A percentile compares a stretch with the other conserved stretches of the same genome.
Evolutionary conservation across 2,329 filamentous ascomycete genomes (phyloP).

Genomic region (Dactylellina sp.): DNA sequence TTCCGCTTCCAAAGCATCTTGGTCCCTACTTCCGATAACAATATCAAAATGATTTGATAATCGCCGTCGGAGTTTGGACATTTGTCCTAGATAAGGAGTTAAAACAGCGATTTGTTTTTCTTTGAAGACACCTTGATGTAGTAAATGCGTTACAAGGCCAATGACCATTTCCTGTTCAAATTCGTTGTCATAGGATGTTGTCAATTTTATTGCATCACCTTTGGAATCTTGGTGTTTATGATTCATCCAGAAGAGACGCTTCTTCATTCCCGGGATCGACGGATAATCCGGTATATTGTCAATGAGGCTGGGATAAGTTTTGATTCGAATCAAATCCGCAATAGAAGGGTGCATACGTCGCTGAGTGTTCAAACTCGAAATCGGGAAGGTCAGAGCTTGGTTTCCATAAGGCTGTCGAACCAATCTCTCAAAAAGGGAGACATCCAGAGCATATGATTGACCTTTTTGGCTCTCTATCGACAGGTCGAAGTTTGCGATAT

Average conservation of each 20-base stretch:
- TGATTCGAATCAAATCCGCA: conserved; percentile 70
- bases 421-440: conserved; percentile 73
- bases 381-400: conserved; percentile 60
- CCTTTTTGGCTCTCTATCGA: conserved; percentile 69
- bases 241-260: conserved; percentile 73
- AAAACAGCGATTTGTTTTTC: conserved; percentile 66
- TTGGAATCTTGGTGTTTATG: conserved; percentile 67
- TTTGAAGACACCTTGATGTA: conserved; percentile 65
- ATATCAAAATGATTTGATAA: conserved; percentile 61
- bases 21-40: conserved; percentile 61
- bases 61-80: conserved; percentile 61
- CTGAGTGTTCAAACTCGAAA: conserved; percentile 69
- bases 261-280: conserved; percentile 69
- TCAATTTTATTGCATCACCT: conserved; percentile 39
- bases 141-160: conserved; percentile 65
- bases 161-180: conserved; percentile 59
- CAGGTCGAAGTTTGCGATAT: conserved; percentile 70
- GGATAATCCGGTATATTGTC: conserved; percentile 68
- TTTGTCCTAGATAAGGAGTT: conserved; percentile 61
- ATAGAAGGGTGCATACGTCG: conserved; percentile 75
- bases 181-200: conserved; percentile 59
- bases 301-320: conserved; percentile 70
- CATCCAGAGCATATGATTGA: conserved; percentile 69
- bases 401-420: conserved; percentile 60
- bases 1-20: conserved; percentile 60